Conservation (phyloP, 2,329 filamentous ascomycete species). For the Penicillium italicum region DNA sequence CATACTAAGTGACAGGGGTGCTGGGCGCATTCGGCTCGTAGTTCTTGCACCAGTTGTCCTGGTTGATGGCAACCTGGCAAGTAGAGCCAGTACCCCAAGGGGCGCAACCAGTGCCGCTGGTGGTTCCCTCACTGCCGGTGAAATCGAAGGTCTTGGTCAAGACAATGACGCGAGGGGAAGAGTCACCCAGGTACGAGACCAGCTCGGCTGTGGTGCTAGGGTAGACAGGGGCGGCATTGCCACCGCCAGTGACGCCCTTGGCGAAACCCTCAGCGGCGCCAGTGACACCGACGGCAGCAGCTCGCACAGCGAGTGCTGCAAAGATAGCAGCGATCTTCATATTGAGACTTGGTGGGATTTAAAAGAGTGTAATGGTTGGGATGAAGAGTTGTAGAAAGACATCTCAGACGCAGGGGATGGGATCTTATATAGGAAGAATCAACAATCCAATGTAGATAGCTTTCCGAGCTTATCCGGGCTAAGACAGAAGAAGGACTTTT, state of each 20-base stretch:
- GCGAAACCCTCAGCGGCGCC: conserved; percentile 49
- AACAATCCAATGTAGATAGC: not conserved
- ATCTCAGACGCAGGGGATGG: not conserved
- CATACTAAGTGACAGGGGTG: conserved; percentile 39
- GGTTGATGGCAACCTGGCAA: conserved; percentile 60
- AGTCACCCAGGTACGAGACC: conserved; percentile 56
- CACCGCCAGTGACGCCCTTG: conserved; percentile 58
- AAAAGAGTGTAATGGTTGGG: not conserved
- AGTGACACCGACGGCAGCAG: conserved; percentile 24
- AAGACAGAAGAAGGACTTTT: not conserved
- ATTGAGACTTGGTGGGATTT: not conserved
- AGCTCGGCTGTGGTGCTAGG: conserved; percentile 55
- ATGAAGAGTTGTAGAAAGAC: conserved; percentile 2
- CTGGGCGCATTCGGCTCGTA: conserved; percentile 54
- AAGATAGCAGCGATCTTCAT: conserved; percentile 21
- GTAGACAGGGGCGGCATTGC: conserved; percentile 52
- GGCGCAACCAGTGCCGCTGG: conserved; percentile 54
- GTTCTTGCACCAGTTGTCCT: conserved; percentile 58
- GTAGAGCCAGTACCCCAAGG: conserved; percentile 53
- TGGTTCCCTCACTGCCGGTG: conserved; percentile 51
- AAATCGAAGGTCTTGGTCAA: conserved; percentile 40
- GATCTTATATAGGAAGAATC: conserved; percentile 1
- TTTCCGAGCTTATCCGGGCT: not conserved
- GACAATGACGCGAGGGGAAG: conserved; percentile 54
- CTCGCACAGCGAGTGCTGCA: conserved; percentile 21